Evolutionary conservation across 2,329 filamentous ascomycete genomes (phyloP).

Genomic region (Penicillium italicum): DNA sequence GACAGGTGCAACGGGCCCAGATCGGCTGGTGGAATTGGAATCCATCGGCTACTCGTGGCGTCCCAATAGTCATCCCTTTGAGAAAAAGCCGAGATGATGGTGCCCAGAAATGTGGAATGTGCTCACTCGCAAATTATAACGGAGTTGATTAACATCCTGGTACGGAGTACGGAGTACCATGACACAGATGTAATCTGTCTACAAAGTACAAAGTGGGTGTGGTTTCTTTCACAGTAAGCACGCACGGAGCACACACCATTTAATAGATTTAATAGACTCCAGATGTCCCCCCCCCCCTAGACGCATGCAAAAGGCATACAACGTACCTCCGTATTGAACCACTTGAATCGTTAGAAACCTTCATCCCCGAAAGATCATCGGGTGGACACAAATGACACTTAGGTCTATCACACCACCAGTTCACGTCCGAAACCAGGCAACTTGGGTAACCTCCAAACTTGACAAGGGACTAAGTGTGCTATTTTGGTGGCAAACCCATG

Average conservation of each 20-base stretch:
- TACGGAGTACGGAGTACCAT: too few species aligned
- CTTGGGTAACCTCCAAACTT: slow-evolving; percentile 3
- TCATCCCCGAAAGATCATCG: slow-evolving; percentile 5
- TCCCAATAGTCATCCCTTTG: background rate
- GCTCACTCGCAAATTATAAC: background rate
- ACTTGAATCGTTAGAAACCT: background rate
- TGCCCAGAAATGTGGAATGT: background rate
- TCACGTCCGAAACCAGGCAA: slow-evolving; percentile 6
- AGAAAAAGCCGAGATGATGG: background rate
- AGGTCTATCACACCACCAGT: slow-evolving; percentile 16
- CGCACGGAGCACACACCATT: background rate
- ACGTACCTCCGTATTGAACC: background rate
- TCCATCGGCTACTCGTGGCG: slow-evolving; percentile 3
- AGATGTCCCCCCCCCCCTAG: background rate
- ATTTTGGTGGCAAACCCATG: background rate
- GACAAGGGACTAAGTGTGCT: background rate
- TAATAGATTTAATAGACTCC: background rate
- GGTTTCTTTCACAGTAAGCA: background rate
- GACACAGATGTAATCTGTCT: slow-evolving; percentile 6
- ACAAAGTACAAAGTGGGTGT: too few species aligned
- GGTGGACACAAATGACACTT: background rate
- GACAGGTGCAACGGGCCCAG: background rate
- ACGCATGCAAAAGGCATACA: slow-evolving; percentile 3
- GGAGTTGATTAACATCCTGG: slow-evolving; percentile 6
- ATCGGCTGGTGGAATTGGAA: slow-evolving; percentile 5